Evolutionary conservation across 805 yeast species (phyloP).

Genomic region (Cyberlindnera lachancei): DNA sequence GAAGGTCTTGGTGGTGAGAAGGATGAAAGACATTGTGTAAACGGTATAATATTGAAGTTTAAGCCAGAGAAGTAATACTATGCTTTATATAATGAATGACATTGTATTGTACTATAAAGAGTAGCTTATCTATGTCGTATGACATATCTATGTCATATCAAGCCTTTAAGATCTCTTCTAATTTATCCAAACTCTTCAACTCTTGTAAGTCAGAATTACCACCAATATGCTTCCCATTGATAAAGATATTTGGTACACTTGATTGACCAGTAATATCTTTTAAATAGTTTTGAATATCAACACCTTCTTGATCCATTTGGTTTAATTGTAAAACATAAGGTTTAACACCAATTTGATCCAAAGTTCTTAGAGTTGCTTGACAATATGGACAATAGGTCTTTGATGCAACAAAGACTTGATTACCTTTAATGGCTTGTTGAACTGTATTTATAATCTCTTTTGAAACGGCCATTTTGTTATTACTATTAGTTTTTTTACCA

Average conservation of each 20-base stretch:
- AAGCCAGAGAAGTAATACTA: constrained; percentile 7
- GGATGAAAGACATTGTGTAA: constrained; percentile 91
- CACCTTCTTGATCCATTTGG: constrained; percentile 65
- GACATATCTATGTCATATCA: neutral
- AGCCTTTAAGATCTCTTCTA: constrained; percentile 31
- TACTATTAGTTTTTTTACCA: neutral
- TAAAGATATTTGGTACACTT: constrained; percentile 90
- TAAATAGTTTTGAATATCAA: constrained; percentile 74
- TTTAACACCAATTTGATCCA: constrained; percentile 34
- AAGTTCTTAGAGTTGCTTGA: constrained; percentile 35
- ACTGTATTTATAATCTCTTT: constrained; percentile 51
- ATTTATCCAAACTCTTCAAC: constrained; percentile 53
- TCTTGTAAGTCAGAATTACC: constrained; percentile 88
- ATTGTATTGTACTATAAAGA: neutral
- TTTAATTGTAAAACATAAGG: constrained; percentile 38
- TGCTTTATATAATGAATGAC: no score
- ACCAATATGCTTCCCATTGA: constrained; percentile 88
- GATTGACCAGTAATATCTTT: constrained; percentile 76
- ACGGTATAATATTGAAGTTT: constrained; percentile 74
- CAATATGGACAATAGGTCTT: constrained; percentile 71
- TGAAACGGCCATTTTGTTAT: constrained; percentile 45
- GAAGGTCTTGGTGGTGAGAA: constrained; percentile 85
- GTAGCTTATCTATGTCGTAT: neutral
- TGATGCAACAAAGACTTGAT: constrained; percentile 74
- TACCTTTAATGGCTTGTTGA: constrained; percentile 52